A percentile compares a stretch with the other conserved stretches of the same genome.
Conservation (phyloP, 2,329 filamentous ascomycete genomes). For the Colletotrichum plurivorum region DNA sequence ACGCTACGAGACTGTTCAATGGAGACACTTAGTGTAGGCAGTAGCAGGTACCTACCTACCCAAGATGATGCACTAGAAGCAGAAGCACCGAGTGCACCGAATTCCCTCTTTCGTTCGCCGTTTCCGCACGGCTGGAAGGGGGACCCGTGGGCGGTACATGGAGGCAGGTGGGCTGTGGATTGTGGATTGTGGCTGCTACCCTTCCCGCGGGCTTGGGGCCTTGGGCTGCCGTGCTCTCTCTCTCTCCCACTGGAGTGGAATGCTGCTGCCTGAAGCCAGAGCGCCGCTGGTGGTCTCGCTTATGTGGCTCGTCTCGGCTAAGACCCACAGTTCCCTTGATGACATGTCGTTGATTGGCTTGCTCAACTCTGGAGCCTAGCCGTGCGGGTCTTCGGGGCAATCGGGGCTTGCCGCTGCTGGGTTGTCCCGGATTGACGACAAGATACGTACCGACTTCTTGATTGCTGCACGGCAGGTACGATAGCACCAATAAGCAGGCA, state of each 20-base stretch:
- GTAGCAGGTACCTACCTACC: not conserved
- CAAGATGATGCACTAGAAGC: not conserved
- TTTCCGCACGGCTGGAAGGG: too few relatives aligned
- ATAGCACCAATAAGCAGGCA: too few relatives aligned
- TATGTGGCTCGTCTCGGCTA: constrained; percentile 17
- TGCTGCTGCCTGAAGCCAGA: constrained; percentile 38
- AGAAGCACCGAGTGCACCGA: not conserved
- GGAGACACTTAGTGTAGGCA: not conserved
- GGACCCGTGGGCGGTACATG: too few relatives aligned
- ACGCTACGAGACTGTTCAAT: constrained; percentile 1
- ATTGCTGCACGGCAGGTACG: not conserved
- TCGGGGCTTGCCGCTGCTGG: constrained; percentile 3
- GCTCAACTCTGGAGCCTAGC: constrained; percentile 30
- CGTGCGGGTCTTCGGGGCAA: constrained; percentile 8
- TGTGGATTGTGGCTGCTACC: too few relatives aligned
- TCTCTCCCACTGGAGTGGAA: constrained; percentile 18
- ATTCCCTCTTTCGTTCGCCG: not conserved
- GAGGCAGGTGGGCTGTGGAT: too few relatives aligned
- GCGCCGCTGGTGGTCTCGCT: constrained; percentile 26
- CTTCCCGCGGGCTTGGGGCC: not conserved
- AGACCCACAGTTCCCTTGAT: not conserved
- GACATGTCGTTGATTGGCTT: not conserved
- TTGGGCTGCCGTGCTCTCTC: not conserved
- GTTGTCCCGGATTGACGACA: not conserved
- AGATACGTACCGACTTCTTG: constrained; percentile 7